Base-by-base conservation (phyloP, 305 asterid genomes). In the Salvia sclarea region DNA sequence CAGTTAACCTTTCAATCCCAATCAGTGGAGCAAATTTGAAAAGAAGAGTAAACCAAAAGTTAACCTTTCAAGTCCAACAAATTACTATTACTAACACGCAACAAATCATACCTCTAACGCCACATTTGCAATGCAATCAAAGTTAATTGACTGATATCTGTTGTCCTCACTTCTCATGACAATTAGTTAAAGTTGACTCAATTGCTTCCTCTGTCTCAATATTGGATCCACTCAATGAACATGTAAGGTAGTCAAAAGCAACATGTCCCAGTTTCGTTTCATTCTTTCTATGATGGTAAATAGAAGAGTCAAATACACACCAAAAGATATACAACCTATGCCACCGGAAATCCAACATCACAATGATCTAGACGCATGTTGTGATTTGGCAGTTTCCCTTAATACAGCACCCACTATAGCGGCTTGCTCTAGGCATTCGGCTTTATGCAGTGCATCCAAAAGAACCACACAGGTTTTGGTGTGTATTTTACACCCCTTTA, bases 331-430 rank as follows among this genome's bases (percentile, higher is more conserved):
- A 21, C 56, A 49, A 49, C 41, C 40, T 55, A 40, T n/a, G 40
- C 41, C 20, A 55, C 61, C 12, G 7, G 61, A 55, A 55, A n/a
- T 28, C n/a, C 41, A 28, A 55, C 41, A 55, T 55, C 22, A 55
- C 41, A 28, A 55, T 7, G 22, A 30, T 55, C 61, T 55, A 28
- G 86, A 74, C 73, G 97, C 97, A 82, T 90, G 98, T 80, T 85
- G 94, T 6, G 98, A 77, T 80, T 85, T 91, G 18, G 97, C 98
- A 2, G 86, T 84, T 76, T 91, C 97, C 77, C 88, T 85, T 75
- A 93, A 77, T 41, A 93, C 86, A 64, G 96, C 96, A 41, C 97
- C 97, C 68, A 93, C 97, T 8, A 93, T 81, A 8, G 61, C 61
- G 13, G 61, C 61, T 30, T 55, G 61, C 41, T n/a, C 41, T 2